A percentile compares a stretch with the other conserved stretches of the same genome.
Evolutionary conservation across 1,139 yeast genomes (phyloP).

Genomic region (Eremothecium gossypii): DNA sequence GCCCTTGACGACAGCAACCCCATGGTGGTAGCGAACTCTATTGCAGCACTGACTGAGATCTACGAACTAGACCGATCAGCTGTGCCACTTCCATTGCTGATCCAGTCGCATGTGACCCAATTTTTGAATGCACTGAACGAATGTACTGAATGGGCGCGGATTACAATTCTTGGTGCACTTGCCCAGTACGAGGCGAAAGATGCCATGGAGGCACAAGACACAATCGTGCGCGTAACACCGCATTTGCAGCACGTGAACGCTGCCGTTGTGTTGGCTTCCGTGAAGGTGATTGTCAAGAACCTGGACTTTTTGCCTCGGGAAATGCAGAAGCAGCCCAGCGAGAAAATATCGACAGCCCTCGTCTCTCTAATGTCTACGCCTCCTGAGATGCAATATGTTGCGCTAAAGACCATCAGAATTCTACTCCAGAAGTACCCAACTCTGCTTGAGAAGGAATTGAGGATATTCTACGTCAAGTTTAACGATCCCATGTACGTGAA

Average conservation of each 20-base stretch:
- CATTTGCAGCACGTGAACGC: slow-evolving; percentile 98
- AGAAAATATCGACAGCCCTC: slow-evolving; percentile 82
- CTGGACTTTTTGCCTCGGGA: slow-evolving; percentile 41
- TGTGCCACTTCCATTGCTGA: slow-evolving; percentile 28
- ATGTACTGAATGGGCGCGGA: slow-evolving; percentile 98
- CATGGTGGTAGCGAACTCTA: slow-evolving; percentile 93
- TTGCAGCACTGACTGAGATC: slow-evolving; percentile 77
- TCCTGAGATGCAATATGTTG: slow-evolving; percentile 94
- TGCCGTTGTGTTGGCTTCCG: slow-evolving; percentile 81
- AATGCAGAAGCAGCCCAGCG: slow-evolving; percentile 41
- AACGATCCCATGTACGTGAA: slow-evolving; percentile 92
- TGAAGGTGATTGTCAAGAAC: slow-evolving; percentile 74
- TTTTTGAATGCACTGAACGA: slow-evolving; percentile 81
- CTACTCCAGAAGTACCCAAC: slow-evolving; percentile 83
- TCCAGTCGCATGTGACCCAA: slow-evolving; percentile 33
- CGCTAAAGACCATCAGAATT: slow-evolving; percentile 82
- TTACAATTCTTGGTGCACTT: slow-evolving; percentile 75
- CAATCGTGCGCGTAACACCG: slow-evolving; percentile 85
- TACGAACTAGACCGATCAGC: slow-evolving; percentile 54
- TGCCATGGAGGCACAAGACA: slow-evolving; percentile 66
- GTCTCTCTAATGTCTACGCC: slow-evolving; percentile 80
- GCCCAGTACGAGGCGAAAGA: slow-evolving; percentile 55
- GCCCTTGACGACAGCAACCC: slow-evolving; percentile 84
- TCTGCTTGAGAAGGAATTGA: slow-evolving; percentile 65
- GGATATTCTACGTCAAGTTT: slow-evolving; percentile 88